phyloP scores from a whole-genome alignment of 805 yeast genomes.

The Teunomyces tritomae region DNA sequence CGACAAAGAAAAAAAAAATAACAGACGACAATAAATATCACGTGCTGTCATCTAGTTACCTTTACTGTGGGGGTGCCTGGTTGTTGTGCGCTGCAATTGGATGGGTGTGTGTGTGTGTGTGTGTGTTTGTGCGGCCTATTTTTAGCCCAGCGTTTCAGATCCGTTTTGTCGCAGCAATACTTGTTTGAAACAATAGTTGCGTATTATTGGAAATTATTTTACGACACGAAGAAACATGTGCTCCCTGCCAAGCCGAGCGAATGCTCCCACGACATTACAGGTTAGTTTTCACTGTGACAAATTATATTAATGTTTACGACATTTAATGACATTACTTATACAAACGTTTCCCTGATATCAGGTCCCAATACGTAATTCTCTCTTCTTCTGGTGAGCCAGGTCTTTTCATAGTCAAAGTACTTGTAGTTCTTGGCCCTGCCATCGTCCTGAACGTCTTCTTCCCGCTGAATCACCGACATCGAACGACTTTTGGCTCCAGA shows the following conservation, averaged over 20 bases:
- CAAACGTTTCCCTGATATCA: conserved; percentile 29
- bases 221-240: too few relatives aligned
- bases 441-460: conserved; percentile 30
- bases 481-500: conserved; percentile 24
- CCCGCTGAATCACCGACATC: conserved; percentile 18
- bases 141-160: not conserved
- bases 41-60: too few relatives aligned
- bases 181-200: not conserved
- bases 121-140: not conserved
- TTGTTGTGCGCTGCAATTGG: too few relatives aligned
- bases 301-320: not conserved
- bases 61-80: too few relatives aligned
- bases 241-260: too few relatives aligned
- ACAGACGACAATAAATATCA: too few relatives aligned
- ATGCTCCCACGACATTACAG: not conserved
- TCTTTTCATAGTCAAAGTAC: conserved; percentile 76
- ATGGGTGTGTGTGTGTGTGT: too few relatives aligned
- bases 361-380: conserved; percentile 36
- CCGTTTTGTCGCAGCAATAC: not conserved
- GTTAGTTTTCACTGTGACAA: too few relatives aligned
- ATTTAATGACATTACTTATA: not conserved
- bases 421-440: conserved; percentile 55
- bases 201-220: too few relatives aligned
- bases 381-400: conserved; percentile 49
- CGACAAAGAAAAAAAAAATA: too few relatives aligned